Base-by-base conservation (phyloP, 306 rosid species). In the Malus asiatica region DNA sequence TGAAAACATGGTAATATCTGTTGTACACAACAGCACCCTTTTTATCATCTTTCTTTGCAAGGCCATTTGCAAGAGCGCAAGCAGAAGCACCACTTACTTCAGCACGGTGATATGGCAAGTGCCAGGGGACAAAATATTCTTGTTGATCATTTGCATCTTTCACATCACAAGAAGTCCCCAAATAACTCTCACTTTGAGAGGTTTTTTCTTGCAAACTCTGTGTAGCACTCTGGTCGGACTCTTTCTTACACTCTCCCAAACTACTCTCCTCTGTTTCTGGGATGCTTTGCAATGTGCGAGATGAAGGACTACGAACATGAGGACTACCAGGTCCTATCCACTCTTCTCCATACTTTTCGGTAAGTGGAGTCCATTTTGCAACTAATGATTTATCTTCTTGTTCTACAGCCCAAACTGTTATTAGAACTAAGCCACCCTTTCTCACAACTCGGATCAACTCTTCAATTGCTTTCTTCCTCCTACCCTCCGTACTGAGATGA, bases 71-170 rank as follows among this genome's bases (percentile, higher is more conserved):
- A 80, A 92, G 85, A 82, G 99, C 97, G 71, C 80, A 84, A 69
- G 93, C 91, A 83, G 99, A 95, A 73, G 93, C 88, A 44, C 97
- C 96, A 63, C 91, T 83, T 33, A 89, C 79, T 85, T 95, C 97
- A 14, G 97, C 97, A n/a, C 97, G 97, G 80, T 95, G 97, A 86
- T 90, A 95, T 63, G 97, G 99, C 69, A 95, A 84, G 83, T 90
- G 99, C 99, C 99, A 92, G 59, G 97, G 98, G 71, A 95, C 91
- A 77, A 92, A 95, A 85, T 87, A 95, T 60, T 95, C 99, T 78
- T 95, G 97, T 30, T 89, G 96, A 77, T 84, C 86, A 59, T 84
- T 82, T 20, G 66, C 40, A 74, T 76, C 72, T 2, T 70, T 78
- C n/a, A 79, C 86, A 77, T 77, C 85, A 40, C 70, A 51, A 62